Evolutionary conservation across 2,329 filamentous ascomycete species (phyloP), one percentile per base, ranked within the genome.

Genomic region (Exophiala viscosa): DNA sequence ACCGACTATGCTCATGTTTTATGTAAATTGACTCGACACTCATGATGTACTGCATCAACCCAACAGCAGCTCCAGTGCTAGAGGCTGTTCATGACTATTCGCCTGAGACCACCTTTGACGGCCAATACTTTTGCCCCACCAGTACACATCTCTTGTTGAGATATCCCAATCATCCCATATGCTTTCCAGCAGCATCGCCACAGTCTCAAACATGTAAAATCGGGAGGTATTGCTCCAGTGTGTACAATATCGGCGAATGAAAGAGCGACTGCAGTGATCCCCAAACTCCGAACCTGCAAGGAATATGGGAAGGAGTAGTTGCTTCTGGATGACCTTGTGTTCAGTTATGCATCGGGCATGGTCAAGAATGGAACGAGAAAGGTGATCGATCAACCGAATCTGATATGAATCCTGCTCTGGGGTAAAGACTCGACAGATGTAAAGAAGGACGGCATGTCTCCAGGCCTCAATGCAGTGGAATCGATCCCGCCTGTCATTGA

Each of bases 251-350:
- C 58, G 43, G 23, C 57, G 59, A 0, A 62, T 64, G 13, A 63
- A 59, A 17, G 58, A 46, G 1, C 65, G 59, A 48, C 66, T 58
- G n/a, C 18, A 13, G n/a, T 48, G 33, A 15, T 48, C 7, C n/a
- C 33, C 35, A 1, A 63, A 64, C 52, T 70, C 69, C 15, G 61
- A 62, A 1, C 63, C 68, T 0, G 68, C 68, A 0, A 72, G 51
- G 32, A 72, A 71, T 0, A 70, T 62, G 0, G 69, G 69, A 1
- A 72, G 60, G 2, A 72, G 62, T 0, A 71, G 57, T 39, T 71
- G 69, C 45, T 71, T 71, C 51, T 70, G 68, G 0, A 66, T 59
- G 40, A 66, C 62, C 0, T 60, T 62, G 9, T 59, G 64, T 11
- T 50, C 52, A 7, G 66, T 59, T 47, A 67, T 69, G 14, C 62